Evolutionary conservation across 257 asterid genomes (phyloP).

Genomic region (Rubia yunnanensis): DNA sequence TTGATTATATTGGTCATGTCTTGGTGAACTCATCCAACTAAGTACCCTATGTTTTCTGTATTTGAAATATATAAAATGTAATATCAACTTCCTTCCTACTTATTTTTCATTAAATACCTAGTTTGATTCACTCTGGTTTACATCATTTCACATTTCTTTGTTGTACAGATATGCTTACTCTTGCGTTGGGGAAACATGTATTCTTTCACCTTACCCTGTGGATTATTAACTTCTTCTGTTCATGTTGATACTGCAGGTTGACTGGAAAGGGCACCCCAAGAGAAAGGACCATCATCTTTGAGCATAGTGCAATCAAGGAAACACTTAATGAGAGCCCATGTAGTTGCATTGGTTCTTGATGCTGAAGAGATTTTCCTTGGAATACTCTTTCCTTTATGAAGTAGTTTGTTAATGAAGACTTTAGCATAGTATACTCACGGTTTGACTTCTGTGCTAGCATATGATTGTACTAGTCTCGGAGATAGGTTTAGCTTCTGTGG

Average conservation of each 20-base stretch:
- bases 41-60: not conserved
- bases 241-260: conserved; percentile 99
- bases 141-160: not conserved
- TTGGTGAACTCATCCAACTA: not conserved
- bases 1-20: not conserved
- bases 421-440: not conserved
- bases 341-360: conserved; percentile 87
- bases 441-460: not conserved
- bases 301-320: conserved; percentile 93
- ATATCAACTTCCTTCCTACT: no score
- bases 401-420: conserved; percentile 1
- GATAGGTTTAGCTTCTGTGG: no score
- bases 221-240: conserved; percentile 8
- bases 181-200: not conserved
- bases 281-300: conserved; percentile 85
- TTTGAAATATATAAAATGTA: no score
- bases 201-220: not conserved
- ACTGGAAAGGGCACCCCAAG: conserved; percentile 84
- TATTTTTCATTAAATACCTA: no score
- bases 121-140: not conserved
- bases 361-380: conserved; percentile 71
- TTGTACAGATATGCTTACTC: not conserved
- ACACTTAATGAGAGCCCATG: conserved; percentile 96
- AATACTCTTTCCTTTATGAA: not conserved
- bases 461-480: not conserved